A percentile compares a stretch with the other conserved stretches of the same genome.
Evolutionary conservation across 805 yeast species (phyloP).

Genomic region (Saturnispora sanitii): DNA sequence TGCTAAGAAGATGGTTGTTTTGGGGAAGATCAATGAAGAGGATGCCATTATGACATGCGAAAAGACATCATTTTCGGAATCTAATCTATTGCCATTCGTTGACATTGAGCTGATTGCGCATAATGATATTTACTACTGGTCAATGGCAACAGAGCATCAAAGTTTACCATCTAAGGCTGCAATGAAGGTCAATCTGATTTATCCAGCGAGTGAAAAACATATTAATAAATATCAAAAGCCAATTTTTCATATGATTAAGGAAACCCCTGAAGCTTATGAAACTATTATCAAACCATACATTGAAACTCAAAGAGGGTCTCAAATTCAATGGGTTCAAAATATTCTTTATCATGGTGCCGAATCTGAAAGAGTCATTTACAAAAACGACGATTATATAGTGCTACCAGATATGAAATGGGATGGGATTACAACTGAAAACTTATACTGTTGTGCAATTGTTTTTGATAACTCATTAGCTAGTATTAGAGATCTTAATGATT

Average conservation of each 20-base stretch:
- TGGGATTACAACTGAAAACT: constrained; percentile 50
- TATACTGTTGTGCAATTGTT: constrained; percentile 73
- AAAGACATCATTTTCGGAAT: constrained; percentile 48
- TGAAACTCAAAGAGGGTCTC: constrained; percentile 60
- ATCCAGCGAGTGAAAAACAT: constrained; percentile 85
- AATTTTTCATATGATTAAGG: constrained; percentile 50
- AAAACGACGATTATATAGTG: constrained; percentile 61
- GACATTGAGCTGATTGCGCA: constrained; percentile 34
- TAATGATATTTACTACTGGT: constrained; percentile 87
- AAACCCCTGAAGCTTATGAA: constrained; percentile 71
- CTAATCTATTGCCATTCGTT: constrained; percentile 10
- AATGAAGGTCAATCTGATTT: constrained; percentile 66
- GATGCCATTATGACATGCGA: constrained; percentile 67
- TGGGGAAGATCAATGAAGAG: constrained; percentile 54
- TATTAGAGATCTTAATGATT: constrained; percentile 57
- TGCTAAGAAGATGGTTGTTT: constrained; percentile 51
- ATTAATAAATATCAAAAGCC: constrained; percentile 65
- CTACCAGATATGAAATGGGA: constrained; percentile 98
- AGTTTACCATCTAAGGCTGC: constrained; percentile 41
- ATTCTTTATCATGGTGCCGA: constrained; percentile 77
- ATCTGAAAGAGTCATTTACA: constrained; percentile 65
- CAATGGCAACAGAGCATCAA: constrained; percentile 37
- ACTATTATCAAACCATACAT: constrained; percentile 65
- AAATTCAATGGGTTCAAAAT: constrained; percentile 84
- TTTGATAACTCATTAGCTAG: constrained; percentile 59